Base-by-base conservation (phyloP, 2,329 filamentous ascomycete genomes). In the Biscogniauxia mediterranea region DNA sequence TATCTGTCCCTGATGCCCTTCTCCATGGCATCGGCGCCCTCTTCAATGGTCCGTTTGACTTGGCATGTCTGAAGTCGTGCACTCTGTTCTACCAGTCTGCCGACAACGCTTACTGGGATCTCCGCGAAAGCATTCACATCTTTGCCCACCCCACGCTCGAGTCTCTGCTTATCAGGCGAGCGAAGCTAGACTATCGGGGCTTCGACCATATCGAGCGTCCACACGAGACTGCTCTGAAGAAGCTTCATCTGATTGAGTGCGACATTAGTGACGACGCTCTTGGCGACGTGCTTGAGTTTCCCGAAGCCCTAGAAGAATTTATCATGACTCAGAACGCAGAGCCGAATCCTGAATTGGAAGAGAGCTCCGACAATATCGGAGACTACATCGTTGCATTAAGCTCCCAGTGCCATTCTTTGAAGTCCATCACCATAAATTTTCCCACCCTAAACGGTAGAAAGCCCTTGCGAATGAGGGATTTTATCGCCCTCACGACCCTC, bases 101-200 rank as follows among this genome's bases (percentile, higher is more conserved):
- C 15, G 73, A 78, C 56, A 73, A 77, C 55, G 71, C 72, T 9
- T 83, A 82, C 68, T 83, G 80, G 80, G 80, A 83, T 64, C 73
- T 83, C 49, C 79, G 78, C 61, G 79, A 81, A 61, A 83, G 81
- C 64, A 82, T 83, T 54, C 79, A 83, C 70, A 80, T 83, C 56
- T 83, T 83, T 61, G 74, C 78, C 3, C 80, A 83, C 55, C 80
- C 80, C 0, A 80, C 79, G 0, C 75, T 83, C 20, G 80, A 82
- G 66, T 75, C 71, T 5, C 75, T 83, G 3, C 74, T 75, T 53
- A 79, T 83, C 55, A 74, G 72, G 53, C 70, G 76, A n/a, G 80
- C 80, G 11, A 78, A 75, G 62, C 73, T 83, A 3, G 80, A 80
- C 57, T 72, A 81, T 58, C 75, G 75, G 0, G 80, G 80, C 2